Base-by-base conservation (phyloP, 2,329 filamentous ascomycete genomes). In the Pseudogymnoascus sp. region DNA sequence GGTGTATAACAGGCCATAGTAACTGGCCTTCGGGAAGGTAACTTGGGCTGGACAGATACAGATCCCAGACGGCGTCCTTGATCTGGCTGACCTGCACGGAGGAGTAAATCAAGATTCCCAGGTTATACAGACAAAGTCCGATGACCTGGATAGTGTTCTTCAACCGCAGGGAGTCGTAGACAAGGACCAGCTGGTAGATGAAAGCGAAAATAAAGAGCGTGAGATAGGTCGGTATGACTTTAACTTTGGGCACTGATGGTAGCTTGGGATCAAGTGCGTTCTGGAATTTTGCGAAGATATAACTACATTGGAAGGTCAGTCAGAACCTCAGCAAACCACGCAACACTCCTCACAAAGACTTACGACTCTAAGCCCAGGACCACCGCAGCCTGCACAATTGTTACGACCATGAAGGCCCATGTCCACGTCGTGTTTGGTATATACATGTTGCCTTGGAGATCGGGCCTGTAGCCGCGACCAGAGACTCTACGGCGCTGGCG, bases 71-170 rank as follows among this genome's bases (percentile, higher is more conserved):
- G 6, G 93, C 92, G 48, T 88, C 85, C 61, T 86, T 78, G 71
- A 98, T 96, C 78, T 98, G 93, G 69, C 96, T 90, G 71, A 93
- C 90, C 77, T 99, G 93, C 64, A 98, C 92, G 34, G 90, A 88
- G 3, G 93, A 92, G 74, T 99, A 99, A 67, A 98, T 86, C 73
- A 98, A 83, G 69, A 99, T 85, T 43, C 92, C 93, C 34, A 95
- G 77, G 77, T 99, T 98, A 79, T 95, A 95, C 65, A 96, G 79
- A 78, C 93, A 96, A 31, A 99, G 83, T 51, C 95, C 95, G 70
- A 99, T 98, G 75, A 98, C 84, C 77, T 99, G 95, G 81, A 99
- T 99, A 10, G 95, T 99, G 79, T 99, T 99, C 77, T 97, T 97
- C 74, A 93, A 82, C 67, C 92, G 88, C 65, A 99, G 81, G 14